Evolutionary conservation across 2,329 filamentous ascomycete genomes (phyloP).

Genomic region (Zymoseptoria brevis): DNA sequence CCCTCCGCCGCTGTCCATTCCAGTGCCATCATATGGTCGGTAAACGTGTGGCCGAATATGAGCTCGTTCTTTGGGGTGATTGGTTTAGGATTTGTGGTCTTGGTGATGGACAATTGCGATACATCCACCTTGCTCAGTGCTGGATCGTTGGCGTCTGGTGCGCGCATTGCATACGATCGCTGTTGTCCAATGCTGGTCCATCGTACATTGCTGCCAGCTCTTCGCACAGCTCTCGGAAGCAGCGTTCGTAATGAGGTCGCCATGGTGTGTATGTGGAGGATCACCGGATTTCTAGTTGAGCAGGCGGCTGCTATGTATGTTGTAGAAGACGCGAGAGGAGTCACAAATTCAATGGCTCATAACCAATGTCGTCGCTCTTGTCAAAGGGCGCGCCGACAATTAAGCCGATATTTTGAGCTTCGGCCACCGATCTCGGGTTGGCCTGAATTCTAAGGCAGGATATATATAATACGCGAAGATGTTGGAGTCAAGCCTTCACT

Average conservation of each 20-base stretch:
- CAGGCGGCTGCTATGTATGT: neutral
- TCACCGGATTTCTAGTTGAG: neutral
- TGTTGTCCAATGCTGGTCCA: slow-evolving; percentile 1
- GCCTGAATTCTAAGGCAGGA: neutral
- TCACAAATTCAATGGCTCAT: neutral
- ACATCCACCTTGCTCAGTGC: slow-evolving; percentile 65
- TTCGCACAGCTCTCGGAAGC: slow-evolving; percentile 5
- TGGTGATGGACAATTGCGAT: slow-evolving; percentile 65
- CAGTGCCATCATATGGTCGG: slow-evolving; percentile 93
- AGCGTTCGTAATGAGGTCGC: slow-evolving; percentile 13
- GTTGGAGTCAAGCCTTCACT: neutral
- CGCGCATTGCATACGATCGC: slow-evolving; percentile 35
- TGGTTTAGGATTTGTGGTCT: slow-evolving; percentile 67
- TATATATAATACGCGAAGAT: neutral
- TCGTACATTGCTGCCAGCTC: slow-evolving; percentile 1
- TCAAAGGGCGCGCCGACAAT: neutral
- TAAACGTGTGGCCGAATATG: slow-evolving; percentile 85
- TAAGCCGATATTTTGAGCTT: neutral
- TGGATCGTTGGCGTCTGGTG: slow-evolving; percentile 39
- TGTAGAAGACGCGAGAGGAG: neutral
- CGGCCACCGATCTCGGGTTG: neutral
- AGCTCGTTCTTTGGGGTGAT: slow-evolving; percentile 70
- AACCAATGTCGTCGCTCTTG: neutral
- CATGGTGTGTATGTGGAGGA: slow-evolving; percentile 6
- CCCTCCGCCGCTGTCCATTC: slow-evolving; percentile 84